Conservation (phyloP, 768 basidiomycete species). For the Mycena kentingensis region DNA sequence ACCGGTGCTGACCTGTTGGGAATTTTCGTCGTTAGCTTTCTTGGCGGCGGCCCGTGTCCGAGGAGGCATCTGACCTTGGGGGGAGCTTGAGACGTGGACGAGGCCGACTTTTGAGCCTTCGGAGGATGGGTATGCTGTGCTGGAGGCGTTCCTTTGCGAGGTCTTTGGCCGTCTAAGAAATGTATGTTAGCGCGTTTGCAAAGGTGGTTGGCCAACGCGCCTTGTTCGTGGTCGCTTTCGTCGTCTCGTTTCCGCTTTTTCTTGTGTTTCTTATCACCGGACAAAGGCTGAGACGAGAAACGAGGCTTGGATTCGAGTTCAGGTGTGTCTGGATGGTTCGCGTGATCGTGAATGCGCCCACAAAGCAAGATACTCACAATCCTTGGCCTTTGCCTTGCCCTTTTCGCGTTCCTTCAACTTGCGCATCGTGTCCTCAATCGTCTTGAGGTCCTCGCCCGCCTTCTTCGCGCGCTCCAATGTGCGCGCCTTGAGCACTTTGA, state of each 20-base stretch:
- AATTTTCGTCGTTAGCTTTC: slow-evolving; percentile 8
- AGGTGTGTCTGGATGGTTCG: slow-evolving; percentile 45
- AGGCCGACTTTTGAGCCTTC: slow-evolving; percentile 59
- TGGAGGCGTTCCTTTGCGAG: slow-evolving; percentile 63
- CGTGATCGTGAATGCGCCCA: slow-evolving; percentile 24
- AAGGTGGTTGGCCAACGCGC: slow-evolving; percentile 9
- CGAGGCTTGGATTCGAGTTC: slow-evolving; percentile 52
- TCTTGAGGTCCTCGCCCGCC: slow-evolving; percentile 72
- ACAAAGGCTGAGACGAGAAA: slow-evolving; percentile 45
- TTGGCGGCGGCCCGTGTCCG: background rate
- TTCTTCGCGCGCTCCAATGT: slow-evolving; percentile 68
- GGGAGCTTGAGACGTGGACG: slow-evolving; percentile 42
- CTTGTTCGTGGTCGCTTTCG: slow-evolving; percentile 64
- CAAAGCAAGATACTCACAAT: slow-evolving; percentile 57
- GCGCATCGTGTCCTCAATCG: slow-evolving; percentile 76
- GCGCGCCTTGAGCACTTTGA: slow-evolving; percentile 52
- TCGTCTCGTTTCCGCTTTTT: slow-evolving; percentile 83
- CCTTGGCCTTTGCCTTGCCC: slow-evolving; percentile 68
- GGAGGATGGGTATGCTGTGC: slow-evolving; percentile 41
- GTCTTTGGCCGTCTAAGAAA: slow-evolving; percentile 50
- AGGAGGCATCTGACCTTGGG: slow-evolving; percentile 47
- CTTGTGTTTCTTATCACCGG: slow-evolving; percentile 66
- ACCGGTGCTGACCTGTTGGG: slow-evolving; percentile 34
- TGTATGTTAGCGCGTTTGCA: slow-evolving; percentile 11
- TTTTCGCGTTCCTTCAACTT: slow-evolving; percentile 75